A percentile compares a stretch with the other conserved stretches of the same genome.
These are phyloP conservation scores for Zasmidium citrigriseum DNA, from an alignment of 2,329 filamentous ascomycete species.

Conservation along the genomic window DNA sequence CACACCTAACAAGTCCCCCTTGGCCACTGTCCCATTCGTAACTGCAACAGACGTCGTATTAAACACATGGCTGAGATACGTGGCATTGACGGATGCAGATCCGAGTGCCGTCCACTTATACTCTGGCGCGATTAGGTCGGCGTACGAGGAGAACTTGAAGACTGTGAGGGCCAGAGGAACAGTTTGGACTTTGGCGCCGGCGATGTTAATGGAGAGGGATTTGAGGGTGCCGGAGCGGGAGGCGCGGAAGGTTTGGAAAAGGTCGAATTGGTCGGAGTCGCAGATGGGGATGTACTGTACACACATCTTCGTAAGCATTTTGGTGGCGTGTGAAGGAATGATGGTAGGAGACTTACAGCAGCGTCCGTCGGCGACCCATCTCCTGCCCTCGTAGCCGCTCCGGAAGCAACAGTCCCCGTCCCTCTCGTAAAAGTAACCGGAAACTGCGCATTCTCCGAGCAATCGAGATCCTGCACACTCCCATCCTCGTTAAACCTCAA, in stretches of 20 bases:
- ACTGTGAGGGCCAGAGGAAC: conserved; percentile 23
- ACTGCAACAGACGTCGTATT: conserved; percentile 19
- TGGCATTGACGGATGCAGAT: conserved; percentile 17
- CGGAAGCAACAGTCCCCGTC: conserved; percentile 6
- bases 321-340: neutral
- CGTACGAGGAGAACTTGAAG: conserved; percentile 24
- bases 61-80: conserved; percentile 22
- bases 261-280: conserved; percentile 25
- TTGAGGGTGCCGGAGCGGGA: conserved; percentile 20
- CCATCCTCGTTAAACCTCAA: conserved; percentile 23
- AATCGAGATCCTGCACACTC: conserved; percentile 23
- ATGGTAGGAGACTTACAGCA: conserved; percentile 9
- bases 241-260: conserved; percentile 27
- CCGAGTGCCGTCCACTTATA: conserved; percentile 25
- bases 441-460: conserved; percentile 19
- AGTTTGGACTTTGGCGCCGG: conserved; percentile 12
- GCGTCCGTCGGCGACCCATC: conserved; percentile 21
- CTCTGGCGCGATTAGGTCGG: conserved; percentile 22
- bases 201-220: conserved; percentile 25
- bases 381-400: conserved; percentile 14
- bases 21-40: conserved; percentile 22
- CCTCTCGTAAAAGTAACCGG: conserved; percentile 17
- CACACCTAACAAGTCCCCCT: conserved; percentile 24
- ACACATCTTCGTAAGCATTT: neutral
- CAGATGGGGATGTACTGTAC: conserved; percentile 23